Base-by-base conservation (phyloP, 345 rosid species). In the Conringia planisiliqua region DNA sequence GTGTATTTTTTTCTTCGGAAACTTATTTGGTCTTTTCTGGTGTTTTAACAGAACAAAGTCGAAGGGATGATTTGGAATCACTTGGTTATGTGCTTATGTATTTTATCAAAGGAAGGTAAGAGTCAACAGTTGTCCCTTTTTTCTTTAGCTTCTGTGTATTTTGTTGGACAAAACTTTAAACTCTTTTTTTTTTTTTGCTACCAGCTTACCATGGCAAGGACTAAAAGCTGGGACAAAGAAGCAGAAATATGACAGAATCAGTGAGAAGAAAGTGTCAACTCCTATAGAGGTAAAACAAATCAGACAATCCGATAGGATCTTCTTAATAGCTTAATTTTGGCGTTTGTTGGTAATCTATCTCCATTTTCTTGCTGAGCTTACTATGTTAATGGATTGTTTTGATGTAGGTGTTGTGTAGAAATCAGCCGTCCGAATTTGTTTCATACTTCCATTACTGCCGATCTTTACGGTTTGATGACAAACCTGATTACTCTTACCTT, bases 141-240 rank as follows among this genome's bases (percentile, higher is more conserved):
- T 4, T 48, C 44, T 65, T 66, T 9, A n/a, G 55, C 32, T 24
- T 62, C 58, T 39, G 18, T 66, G 9, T 61, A 44, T 54, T 39
- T 55, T 70, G 51, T 55, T 62, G 36, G 51, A 61, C 47, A 61
- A 54, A 51, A 0, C 1, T 7, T 17, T 3, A 10, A 10, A 22
- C 16, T 39, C 51, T n/a, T 33, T 5, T 36, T 10, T 36, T 20
- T 33, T 26, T 13, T 54, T 54, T 72, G 66, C 70, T 69, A 68
- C 76, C 75, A 90, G 97, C 80, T 90, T 90, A 77, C 97, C 97
- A 2, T 90, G 97, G 94, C 97, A 90, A 62, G 97, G 97, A 54
- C 56, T 90, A 74, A 90, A 82, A 80, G 94, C 97, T 59, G 97
- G 94, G 61, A 90, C 97, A 10, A 90, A 90, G 83, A 90, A 89